Base-by-base conservation (phyloP, 2,329 filamentous ascomycete genomes). In the Sarocladiaceae sp. region DNA sequence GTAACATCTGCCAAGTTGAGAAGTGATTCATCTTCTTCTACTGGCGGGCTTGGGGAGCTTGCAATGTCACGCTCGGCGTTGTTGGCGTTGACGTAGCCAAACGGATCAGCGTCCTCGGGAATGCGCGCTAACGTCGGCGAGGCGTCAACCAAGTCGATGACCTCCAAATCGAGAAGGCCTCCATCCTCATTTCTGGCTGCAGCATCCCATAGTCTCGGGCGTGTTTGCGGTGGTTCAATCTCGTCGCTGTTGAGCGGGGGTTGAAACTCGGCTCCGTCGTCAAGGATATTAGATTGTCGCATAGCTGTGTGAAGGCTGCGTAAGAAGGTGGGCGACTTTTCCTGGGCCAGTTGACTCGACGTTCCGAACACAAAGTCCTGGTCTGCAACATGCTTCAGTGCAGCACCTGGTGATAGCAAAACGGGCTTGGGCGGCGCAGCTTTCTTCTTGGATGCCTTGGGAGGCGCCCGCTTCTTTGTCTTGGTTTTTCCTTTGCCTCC, bases 321-420 rank as follows among this genome's bases (percentile, higher is more conserved):
- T 13, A 86, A 60, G 19, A 82, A 73, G 0, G 74, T 76, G 0
- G 85, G 84, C 0, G 84, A 86, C 27, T 88, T 79, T 46, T 88
- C 85, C 45, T 74, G 68, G 12, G 82, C 83, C 19, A 95, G 66
- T 59, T 95, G 88, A 59, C 88, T 94, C 1, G 85, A 90, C 0
- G 88, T 93, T 1, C 88, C 88, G 62, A 95, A 95, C 0, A 94
- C 65, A 56, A 90, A 86, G 48, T 89, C 80, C 58, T 93, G 88
- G 1, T 75, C 69, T 3, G 76, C 70, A 12, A 85, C 75, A 51
- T 83, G 74, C 43, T 76, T 76, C 33, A 83, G 63, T 2, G 87
- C 88, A 19, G 83, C 76, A 39, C 67, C 69, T 0, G 88, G 88
- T 1, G 85, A 87, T 10, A 87, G 66, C 2, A 94, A 59, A 15